phyloP scores from a whole-genome alignment of 768 basidiomycete genomes.

The Pulveroboletus sp. region DNA sequence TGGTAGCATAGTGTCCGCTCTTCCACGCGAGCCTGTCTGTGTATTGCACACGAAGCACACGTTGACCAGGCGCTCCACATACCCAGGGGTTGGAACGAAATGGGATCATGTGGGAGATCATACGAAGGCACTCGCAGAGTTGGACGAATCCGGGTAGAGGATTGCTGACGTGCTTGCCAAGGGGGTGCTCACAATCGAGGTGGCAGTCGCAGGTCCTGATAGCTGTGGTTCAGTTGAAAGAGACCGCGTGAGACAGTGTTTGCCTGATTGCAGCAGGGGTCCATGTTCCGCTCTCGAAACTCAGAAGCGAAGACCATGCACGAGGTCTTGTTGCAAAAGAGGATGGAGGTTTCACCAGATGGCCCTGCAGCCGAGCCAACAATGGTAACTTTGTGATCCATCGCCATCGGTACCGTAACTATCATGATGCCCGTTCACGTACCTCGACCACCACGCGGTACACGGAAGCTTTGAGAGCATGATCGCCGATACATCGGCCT shows the following conservation, averaged over 20 bases:
- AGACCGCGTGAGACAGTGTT: slow-evolving; percentile 4
- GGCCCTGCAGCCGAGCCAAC: slow-evolving; percentile 9
- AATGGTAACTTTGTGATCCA: slow-evolving; percentile 23
- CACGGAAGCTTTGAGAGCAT: slow-evolving; percentile 15
- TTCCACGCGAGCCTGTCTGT: slow-evolving; percentile 5
- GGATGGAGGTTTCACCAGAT: slow-evolving; percentile 1
- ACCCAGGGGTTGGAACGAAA: slow-evolving; percentile 1
- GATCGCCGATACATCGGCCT: slow-evolving; percentile 2
- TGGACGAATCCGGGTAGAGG: background rate
- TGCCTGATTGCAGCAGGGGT: slow-evolving; percentile 17
- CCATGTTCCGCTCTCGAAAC: slow-evolving; percentile 22
- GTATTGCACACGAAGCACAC: slow-evolving; percentile 14
- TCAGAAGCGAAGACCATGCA: slow-evolving; percentile 23
- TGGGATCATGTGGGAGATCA: background rate
- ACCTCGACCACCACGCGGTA: slow-evolving; percentile 23
- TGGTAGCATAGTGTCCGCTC: slow-evolving; percentile 2
- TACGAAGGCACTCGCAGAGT: background rate
- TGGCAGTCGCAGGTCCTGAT: slow-evolving; percentile 1
- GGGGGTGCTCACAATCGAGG: slow-evolving; percentile 4
- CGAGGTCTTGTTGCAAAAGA: slow-evolving; percentile 20
- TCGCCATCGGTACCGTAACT: slow-evolving; percentile 29
- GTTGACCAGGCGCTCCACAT: slow-evolving; percentile 5
- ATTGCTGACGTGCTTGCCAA: slow-evolving; percentile 6
- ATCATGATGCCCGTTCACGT: slow-evolving; percentile 28
- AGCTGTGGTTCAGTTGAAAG: background rate